phyloP scores from a whole-genome alignment of 164 flowering plant genomes.

The Pachysandra terminalis region DNA sequence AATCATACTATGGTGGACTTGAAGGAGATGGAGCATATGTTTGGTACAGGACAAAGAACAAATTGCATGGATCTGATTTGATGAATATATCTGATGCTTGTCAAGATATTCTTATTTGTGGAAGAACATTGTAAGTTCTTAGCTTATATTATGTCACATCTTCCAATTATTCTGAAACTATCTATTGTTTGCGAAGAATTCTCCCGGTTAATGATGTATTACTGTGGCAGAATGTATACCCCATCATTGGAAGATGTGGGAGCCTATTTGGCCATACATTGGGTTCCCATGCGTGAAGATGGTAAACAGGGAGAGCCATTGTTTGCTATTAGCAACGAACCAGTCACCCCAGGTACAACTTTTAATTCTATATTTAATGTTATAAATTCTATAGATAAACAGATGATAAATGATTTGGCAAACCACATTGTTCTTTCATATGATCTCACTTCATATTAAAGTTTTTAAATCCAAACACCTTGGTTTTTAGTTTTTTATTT shows the following conservation, averaged over 20 bases:
- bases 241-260: conserved; percentile 94
- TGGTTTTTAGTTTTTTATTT: too few species aligned
- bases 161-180: background rate
- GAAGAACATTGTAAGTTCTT: conserved; percentile 58
- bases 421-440: too few species aligned
- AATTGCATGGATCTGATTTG: conserved; percentile 52
- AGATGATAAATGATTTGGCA: too few species aligned
- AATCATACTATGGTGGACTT: conserved; percentile 81
- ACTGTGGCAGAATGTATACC: conserved; percentile 55
- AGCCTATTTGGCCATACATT: conserved; percentile 66
- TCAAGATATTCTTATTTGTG: conserved; percentile 46
- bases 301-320: conserved; percentile 73
- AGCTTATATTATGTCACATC: background rate
- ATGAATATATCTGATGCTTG: conserved; percentile 33
- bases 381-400: too few species aligned
- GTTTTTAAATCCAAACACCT: too few species aligned
- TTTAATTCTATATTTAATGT: background rate
- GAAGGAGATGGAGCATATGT: conserved; percentile 79
- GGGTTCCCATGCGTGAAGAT: conserved; percentile 88
- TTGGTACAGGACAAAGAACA: conserved; percentile 68
- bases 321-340: conserved; percentile 49
- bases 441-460: too few species aligned
- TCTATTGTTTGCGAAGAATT: background rate
- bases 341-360: conserved; percentile 73
- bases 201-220: conserved; percentile 4